phyloP scores from a whole-genome alignment of 345 rosid species.

The Aegle marmelos region DNA sequence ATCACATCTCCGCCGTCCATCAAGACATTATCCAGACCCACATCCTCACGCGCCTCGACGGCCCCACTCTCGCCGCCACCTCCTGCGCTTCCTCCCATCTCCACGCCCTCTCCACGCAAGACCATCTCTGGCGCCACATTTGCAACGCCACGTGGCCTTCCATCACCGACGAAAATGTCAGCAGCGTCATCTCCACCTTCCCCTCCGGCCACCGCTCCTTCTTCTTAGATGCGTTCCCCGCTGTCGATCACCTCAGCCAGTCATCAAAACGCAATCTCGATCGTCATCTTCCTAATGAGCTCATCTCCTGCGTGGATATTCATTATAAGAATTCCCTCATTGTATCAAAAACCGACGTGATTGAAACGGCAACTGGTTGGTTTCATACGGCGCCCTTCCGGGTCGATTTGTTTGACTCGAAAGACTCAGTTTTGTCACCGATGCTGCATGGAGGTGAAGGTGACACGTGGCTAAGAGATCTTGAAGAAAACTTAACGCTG shows the following conservation, averaged over 20 bases:
- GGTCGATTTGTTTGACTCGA: slow-evolving; percentile 54
- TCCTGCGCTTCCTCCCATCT: slow-evolving; percentile 50
- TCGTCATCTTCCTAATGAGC: slow-evolving; percentile 12
- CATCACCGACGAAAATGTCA: slow-evolving; percentile 30
- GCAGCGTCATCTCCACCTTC: slow-evolving; percentile 43
- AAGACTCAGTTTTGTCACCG: slow-evolving; percentile 38
- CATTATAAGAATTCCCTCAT: slow-evolving; percentile 37
- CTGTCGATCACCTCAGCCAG: slow-evolving; percentile 20
- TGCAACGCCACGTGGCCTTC: slow-evolving; percentile 71
- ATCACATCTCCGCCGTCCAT: slow-evolving; percentile 42
- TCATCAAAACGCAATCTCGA: background rate
- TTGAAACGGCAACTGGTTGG: slow-evolving; percentile 48
- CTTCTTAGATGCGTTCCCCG: slow-evolving; percentile 61
- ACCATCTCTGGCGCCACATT: slow-evolving; percentile 47
- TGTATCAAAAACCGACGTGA: slow-evolving; percentile 46
- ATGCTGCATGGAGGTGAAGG: slow-evolving; percentile 14
- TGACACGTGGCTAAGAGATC: slow-evolving; percentile 41
- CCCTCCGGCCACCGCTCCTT: slow-evolving; percentile 55
- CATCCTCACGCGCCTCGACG: slow-evolving; percentile 72
- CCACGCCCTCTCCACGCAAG: slow-evolving; percentile 39
- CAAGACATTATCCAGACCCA: slow-evolving; percentile 52
- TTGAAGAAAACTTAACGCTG: slow-evolving; percentile 49
- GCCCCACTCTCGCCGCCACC: slow-evolving; percentile 53
- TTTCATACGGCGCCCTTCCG: slow-evolving; percentile 59
- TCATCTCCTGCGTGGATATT: slow-evolving; percentile 80